Evolutionary conservation across 352 stramenopile species (phyloP), one percentile per base, ranked within the genome.

Genomic region (Phytophthora aleatoria): DNA sequence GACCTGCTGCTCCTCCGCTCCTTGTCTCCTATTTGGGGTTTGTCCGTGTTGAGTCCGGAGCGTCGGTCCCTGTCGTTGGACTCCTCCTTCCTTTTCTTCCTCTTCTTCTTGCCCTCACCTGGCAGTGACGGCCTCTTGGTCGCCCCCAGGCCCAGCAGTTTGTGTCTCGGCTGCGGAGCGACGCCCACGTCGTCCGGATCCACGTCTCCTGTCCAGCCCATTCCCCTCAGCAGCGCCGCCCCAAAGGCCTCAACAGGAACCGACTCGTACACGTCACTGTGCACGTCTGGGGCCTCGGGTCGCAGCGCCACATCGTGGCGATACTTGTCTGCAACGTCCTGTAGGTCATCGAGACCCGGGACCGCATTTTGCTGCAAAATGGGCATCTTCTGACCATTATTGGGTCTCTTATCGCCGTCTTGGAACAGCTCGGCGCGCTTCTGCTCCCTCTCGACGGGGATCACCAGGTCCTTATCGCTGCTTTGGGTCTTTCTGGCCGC

Each of bases 201-300:
- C 20, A 76, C 68, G 5, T 67, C 67, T 36, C 96, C 96, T 8
- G 69, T 97, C 97, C 97, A 99, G 52, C 97, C 97, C 97, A 99
- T 99, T 11, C 97, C 97, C 13, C 97, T 82, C 8, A 99, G 77
- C 71, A 99, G 76, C 20, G 96, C 97, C 3, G 87, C 89, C 13
- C 97, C 97, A 80, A 99, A 99, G 51, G 98, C 94, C 43, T 92
- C 79, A 49, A 99, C 92, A 0, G 94, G 91, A 31, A 99, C 83
- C 6, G 60, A 51, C n/a, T 87, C 69, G 67, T 98, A 98, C 30
- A 80, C 80, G 5, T 95, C 77, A 39, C 80, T 94, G 47, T 92
- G 73, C 7, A 97, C 89, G 30, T 96, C 80, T 11, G 93, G 66
- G 38, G 89, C 91, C 2, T 96, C 82, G 0, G 92, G 89, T 1